Evolutionary conservation across 106 monocot genomes (phyloP).

Genomic region (Iris macrosiphon): DNA sequence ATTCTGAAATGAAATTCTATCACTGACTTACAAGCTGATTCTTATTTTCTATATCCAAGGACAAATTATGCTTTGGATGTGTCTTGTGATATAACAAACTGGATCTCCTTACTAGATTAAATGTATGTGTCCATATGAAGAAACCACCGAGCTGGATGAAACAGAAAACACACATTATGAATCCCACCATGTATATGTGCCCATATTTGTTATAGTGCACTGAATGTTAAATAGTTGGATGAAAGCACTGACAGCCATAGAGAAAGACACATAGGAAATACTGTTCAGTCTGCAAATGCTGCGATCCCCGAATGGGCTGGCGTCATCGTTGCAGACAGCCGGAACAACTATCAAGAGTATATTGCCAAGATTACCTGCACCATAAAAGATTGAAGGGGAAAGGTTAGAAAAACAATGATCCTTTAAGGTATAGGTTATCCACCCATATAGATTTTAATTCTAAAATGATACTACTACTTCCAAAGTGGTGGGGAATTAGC

Average conservation of each 20-base stretch:
- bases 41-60: not conserved
- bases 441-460: not conserved
- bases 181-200: not conserved
- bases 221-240: not conserved
- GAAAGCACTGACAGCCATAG: slow-evolving; percentile 43
- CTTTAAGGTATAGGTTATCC: not conserved
- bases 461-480: not conserved
- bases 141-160: slow-evolving; percentile 53
- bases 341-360: slow-evolving; percentile 50
- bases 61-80: too few species aligned
- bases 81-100: slow-evolving; percentile 13
- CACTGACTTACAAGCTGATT: not conserved
- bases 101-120: slow-evolving; percentile 39
- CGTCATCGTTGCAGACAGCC: slow-evolving; percentile 33
- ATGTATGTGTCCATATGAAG: slow-evolving; percentile 63
- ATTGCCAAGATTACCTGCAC: slow-evolving; percentile 54
- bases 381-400: too few species aligned
- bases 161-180: not conserved
- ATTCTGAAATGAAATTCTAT: not conserved
- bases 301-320: slow-evolving; percentile 29
- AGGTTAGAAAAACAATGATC: not conserved
- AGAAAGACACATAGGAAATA: slow-evolving; percentile 50
- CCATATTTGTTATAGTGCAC: not conserved
- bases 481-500: too few species aligned
- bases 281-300: slow-evolving; percentile 26